These are phyloP conservation scores for Adansonia grandidieri DNA, from an alignment of 441 rosid species.

Conservation along the genomic window DNA sequence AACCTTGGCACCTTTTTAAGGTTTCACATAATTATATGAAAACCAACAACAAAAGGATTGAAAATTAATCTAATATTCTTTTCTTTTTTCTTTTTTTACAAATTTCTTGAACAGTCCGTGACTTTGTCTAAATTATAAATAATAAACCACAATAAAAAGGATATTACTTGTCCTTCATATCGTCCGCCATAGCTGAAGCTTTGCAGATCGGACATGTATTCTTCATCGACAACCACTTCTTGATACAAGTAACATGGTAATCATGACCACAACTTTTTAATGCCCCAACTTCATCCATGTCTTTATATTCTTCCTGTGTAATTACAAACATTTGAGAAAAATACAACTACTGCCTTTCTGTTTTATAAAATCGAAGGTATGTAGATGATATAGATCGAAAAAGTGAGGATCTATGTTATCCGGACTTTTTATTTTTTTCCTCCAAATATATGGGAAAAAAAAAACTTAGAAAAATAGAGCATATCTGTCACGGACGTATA, in stretches of 20 bases:
- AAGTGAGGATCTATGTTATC: neutral
- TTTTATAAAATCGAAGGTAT: neutral
- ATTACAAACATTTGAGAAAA: conserved; percentile 3
- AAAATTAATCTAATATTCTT: neutral
- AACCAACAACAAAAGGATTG: no score
- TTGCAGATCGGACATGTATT: conserved; percentile 32
- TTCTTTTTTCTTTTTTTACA: neutral
- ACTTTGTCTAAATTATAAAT: conserved; percentile 5
- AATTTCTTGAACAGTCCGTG: neutral
- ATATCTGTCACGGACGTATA: no score
- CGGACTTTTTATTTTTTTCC: no score
- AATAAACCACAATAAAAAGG: neutral
- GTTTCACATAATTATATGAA: no score
- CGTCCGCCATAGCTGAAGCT: conserved; percentile 49
- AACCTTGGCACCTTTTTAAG: no score
- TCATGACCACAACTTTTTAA: conserved; percentile 68
- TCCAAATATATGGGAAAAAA: no score
- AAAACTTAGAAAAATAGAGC: no score
- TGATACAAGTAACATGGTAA: conserved; percentile 76
- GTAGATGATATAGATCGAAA: no score
- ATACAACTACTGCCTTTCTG: neutral
- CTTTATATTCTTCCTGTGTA: conserved; percentile 73
- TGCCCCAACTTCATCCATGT: conserved; percentile 59
- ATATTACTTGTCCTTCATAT: conserved; percentile 30
- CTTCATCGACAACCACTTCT: conserved; percentile 86